Evolutionary conservation across 192 early-diverging fungal species (phyloP).

Genomic region (Dispira simplex): DNA sequence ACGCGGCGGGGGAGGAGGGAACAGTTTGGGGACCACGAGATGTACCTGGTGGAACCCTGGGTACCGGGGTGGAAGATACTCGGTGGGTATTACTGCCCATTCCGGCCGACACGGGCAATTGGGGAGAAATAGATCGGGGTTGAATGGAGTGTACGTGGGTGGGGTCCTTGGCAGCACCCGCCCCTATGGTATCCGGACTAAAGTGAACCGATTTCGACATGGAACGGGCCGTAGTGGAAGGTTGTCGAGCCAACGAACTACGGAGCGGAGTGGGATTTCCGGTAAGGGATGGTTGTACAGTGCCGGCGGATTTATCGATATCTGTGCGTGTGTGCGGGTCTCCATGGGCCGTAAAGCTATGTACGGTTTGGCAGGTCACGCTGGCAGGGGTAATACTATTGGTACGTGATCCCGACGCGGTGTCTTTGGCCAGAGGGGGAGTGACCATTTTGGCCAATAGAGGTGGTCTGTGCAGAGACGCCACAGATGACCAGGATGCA

Average conservation of each 20-base stretch:
- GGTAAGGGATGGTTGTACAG: not conserved
- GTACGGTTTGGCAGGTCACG: not conserved
- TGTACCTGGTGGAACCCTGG: too few species aligned
- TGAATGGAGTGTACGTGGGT: too few species aligned
- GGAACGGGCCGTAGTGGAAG: not conserved
- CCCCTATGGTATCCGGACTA: constrained; percentile 1
- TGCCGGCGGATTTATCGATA: too few species aligned
- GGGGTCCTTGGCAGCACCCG: too few species aligned
- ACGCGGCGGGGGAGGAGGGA: too few species aligned
- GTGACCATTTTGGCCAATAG: not conserved
- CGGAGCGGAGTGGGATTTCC: not conserved
- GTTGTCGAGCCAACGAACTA: not conserved
- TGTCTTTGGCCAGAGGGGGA: too few species aligned
- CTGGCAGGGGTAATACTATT: not conserved
- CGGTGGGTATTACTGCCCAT: too few species aligned
- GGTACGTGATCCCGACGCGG: not conserved
- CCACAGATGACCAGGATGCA: not conserved
- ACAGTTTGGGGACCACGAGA: too few species aligned
- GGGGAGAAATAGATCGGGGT: too few species aligned
- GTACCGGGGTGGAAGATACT: too few species aligned
- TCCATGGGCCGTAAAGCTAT: not conserved
- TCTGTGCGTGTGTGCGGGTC: too few species aligned
- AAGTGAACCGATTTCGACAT: constrained; percentile 5
- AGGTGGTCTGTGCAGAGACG: not conserved
- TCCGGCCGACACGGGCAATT: too few species aligned